A percentile compares a stretch with the other conserved stretches of the same genome.
Evolutionary conservation across 768 basidiomycete genomes (phyloP).

Genomic region (Dioszegia aurantiaca): DNA sequence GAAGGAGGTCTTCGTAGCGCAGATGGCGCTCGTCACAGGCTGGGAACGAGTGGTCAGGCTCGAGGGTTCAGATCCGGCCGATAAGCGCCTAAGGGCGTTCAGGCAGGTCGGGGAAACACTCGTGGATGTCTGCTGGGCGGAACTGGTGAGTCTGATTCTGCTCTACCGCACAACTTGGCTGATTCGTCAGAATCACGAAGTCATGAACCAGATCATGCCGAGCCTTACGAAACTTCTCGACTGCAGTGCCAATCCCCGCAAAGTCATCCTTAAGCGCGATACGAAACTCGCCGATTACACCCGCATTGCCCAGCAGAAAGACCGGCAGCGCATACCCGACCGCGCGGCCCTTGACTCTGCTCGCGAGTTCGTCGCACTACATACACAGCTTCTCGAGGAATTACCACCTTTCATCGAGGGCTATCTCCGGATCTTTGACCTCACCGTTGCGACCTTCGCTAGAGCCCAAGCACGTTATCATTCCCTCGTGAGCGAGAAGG

Average conservation of each 20-base stretch:
- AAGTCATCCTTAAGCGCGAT: slow-evolving; percentile 43
- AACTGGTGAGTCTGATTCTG: slow-evolving; percentile 46
- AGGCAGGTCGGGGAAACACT: slow-evolving; percentile 34
- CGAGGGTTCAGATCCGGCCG: slow-evolving; percentile 37
- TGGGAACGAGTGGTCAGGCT: slow-evolving; percentile 46
- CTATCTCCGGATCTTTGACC: slow-evolving; percentile 43
- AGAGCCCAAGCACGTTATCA: slow-evolving; percentile 42
- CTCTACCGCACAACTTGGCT: too few relatives aligned
- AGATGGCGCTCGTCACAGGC: slow-evolving; percentile 31
- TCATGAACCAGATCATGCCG: slow-evolving; percentile 46
- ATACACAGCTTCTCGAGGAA: slow-evolving; percentile 52
- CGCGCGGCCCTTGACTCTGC: slow-evolving; percentile 39
- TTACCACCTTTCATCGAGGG: slow-evolving; percentile 50
- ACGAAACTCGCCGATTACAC: slow-evolving; percentile 44
- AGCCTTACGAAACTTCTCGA: slow-evolving; percentile 41
- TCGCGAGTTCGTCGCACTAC: slow-evolving; percentile 49
- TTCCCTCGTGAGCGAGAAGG: slow-evolving; percentile 18
- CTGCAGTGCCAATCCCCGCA: slow-evolving; percentile 42
- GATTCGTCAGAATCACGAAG: slow-evolving; percentile 49
- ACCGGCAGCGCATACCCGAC: slow-evolving; percentile 33
- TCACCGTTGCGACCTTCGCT: slow-evolving; percentile 38
- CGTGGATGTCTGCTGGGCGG: slow-evolving; percentile 31
- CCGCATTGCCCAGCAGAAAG: slow-evolving; percentile 32
- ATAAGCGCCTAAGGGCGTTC: slow-evolving; percentile 47
- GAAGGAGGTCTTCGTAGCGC: slow-evolving; percentile 38